phyloP scores from a whole-genome alignment of 495 filamentous ascomycete genomes.

The Cladorrhinum samala region DNA sequence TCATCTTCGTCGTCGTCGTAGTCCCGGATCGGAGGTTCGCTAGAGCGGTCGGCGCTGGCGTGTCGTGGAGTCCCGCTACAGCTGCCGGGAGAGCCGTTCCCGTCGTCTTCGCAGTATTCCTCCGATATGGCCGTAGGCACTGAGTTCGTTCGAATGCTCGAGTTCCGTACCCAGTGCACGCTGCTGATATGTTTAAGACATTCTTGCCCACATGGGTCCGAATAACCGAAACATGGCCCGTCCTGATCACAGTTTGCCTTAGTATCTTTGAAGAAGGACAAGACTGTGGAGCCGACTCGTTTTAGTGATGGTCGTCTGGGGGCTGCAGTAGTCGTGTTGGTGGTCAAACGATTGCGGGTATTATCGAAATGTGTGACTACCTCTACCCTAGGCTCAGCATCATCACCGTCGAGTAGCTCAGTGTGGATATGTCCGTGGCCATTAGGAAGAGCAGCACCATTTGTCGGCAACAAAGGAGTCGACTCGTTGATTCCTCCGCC shows the following conservation, averaged over 20 bases:
- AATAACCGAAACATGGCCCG: constrained; percentile 77
- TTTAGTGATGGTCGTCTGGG: constrained; percentile 41
- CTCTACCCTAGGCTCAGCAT: constrained; percentile 5
- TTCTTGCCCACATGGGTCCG: constrained; percentile 77
- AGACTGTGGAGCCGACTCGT: constrained; percentile 46
- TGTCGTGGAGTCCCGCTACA: constrained; percentile 21
- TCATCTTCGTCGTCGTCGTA: constrained; percentile 1
- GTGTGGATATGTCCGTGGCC: constrained; percentile 9
- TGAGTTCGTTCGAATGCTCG: constrained; percentile 18
- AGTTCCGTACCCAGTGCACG: constrained; percentile 21
- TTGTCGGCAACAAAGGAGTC: constrained; percentile 24
- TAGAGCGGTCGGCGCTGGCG: constrained; percentile 26
- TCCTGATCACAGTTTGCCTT: constrained; percentile 65
- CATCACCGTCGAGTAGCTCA: constrained; percentile 3
- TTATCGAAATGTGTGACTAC: constrained; percentile 9
- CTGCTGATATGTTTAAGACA: constrained; percentile 55
- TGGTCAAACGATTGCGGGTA: background rate
- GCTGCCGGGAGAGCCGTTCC: constrained; percentile 8
- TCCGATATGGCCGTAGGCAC: constrained; percentile 14
- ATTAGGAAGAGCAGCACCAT: background rate
- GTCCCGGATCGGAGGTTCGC: constrained; percentile 5
- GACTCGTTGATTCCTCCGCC: constrained; percentile 18
- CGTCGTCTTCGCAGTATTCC: constrained; percentile 15
- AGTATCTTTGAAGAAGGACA: constrained; percentile 60
- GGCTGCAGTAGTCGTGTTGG: constrained; percentile 8